A percentile compares a stretch with the other conserved stretches of the same genome.
These are phyloP conservation scores for Penicillium goetzii DNA, from an alignment of 495 filamentous ascomycete genomes.

Conservation along the genomic window DNA sequence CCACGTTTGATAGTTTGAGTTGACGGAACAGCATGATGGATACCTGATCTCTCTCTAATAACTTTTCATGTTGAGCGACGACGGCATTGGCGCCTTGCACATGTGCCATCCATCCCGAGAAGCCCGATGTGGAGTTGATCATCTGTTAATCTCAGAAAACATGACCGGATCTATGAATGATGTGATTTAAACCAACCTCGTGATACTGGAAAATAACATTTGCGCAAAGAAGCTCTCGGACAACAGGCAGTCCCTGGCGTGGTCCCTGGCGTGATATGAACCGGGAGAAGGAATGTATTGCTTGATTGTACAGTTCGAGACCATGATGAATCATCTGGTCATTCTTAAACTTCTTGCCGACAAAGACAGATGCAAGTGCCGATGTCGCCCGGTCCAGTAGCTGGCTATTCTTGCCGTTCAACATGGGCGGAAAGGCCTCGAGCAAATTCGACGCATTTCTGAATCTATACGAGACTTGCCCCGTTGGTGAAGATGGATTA, in stretches of 20 bases:
- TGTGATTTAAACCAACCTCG: slow-evolving; percentile 11
- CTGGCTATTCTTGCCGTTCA: slow-evolving; percentile 19
- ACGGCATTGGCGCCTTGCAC: slow-evolving; percentile 26
- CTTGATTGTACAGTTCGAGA: slow-evolving; percentile 17
- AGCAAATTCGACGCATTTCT: slow-evolving; percentile 15
- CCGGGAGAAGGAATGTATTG: slow-evolving; percentile 16
- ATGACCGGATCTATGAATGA: not conserved
- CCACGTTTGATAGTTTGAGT: slow-evolving; percentile 22
- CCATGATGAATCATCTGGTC: slow-evolving; percentile 16
- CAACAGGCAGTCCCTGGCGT: no score
- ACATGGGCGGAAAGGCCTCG: slow-evolving; percentile 16
- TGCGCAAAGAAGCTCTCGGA: slow-evolving; percentile 21
- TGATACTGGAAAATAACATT: slow-evolving; percentile 24
- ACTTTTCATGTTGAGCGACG: slow-evolving; percentile 16
- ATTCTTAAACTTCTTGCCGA: slow-evolving; percentile 21
- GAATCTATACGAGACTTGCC: slow-evolving; percentile 17
- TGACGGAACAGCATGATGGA: slow-evolving; percentile 20
- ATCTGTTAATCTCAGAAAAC: slow-evolving; percentile 12
- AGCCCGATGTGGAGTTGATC: slow-evolving; percentile 22
- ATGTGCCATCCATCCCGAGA: slow-evolving; percentile 24
- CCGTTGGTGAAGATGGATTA: slow-evolving; percentile 11
- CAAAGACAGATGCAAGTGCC: slow-evolving; percentile 22
- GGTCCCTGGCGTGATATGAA: slow-evolving; percentile 13
- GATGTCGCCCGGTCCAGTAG: slow-evolving; percentile 20
- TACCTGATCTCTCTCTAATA: slow-evolving; percentile 12